phyloP scores from a whole-genome alignment of 1,139 yeast species.

The Pichia inconspicua region DNA sequence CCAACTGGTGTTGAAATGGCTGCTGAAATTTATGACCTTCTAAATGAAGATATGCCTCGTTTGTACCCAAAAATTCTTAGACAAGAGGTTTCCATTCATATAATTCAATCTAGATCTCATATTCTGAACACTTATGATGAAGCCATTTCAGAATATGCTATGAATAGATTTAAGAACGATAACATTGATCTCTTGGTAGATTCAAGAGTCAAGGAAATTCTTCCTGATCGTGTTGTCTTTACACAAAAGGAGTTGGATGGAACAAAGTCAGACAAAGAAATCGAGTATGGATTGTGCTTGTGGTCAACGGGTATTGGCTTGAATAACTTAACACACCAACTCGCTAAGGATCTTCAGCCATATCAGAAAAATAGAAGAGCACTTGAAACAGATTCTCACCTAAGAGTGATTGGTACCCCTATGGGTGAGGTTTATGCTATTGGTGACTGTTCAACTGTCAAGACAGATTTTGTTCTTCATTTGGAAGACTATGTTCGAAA shows the following conservation, averaged over 20 bases:
- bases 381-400: slow-evolving; percentile 58
- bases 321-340: slow-evolving; percentile 45
- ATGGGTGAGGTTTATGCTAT: slow-evolving; percentile 57
- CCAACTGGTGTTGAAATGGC: slow-evolving; percentile 69
- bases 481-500: slow-evolving; percentile 39
- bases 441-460: slow-evolving; percentile 59
- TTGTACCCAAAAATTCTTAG: slow-evolving; percentile 49
- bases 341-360: slow-evolving; percentile 36
- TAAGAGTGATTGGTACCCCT: slow-evolving; percentile 55
- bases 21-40: slow-evolving; percentile 52
- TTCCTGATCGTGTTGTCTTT: slow-evolving; percentile 46
- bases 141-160: slow-evolving; percentile 52
- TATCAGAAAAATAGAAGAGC: slow-evolving; percentile 51
- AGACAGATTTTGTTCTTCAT: slow-evolving; percentile 49
- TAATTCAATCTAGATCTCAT: slow-evolving; percentile 57
- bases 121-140: slow-evolving; percentile 58
- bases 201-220: slow-evolving; percentile 50
- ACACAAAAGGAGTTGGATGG: slow-evolving; percentile 33
- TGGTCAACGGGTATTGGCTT: slow-evolving; percentile 68
- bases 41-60: slow-evolving; percentile 50
- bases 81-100: slow-evolving; percentile 54
- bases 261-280: slow-evolving; percentile 34
- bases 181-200: slow-evolving; percentile 50
- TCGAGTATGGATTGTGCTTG: slow-evolving; percentile 54
- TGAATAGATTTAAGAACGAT: slow-evolving; percentile 50